Percentiles rank a stretch among this genome's conserved stretches.
phyloP scores from a whole-genome alignment of 768 basidiomycete species.

The Tricholoma bakamatsutake region DNA sequence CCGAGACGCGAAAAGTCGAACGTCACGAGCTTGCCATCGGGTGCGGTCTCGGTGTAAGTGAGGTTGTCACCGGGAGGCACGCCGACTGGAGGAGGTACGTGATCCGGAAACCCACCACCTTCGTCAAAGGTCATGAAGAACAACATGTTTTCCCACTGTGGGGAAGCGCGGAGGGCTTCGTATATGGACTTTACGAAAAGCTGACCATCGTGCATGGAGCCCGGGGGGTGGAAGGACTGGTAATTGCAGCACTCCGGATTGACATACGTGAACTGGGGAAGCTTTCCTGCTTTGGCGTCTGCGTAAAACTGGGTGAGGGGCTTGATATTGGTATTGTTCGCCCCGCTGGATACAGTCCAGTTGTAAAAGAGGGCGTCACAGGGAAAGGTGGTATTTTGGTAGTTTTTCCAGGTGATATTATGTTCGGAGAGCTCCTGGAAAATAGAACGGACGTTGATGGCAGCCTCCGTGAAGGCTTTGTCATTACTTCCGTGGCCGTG shows the following conservation, averaged over 20 bases:
- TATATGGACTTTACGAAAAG: conserved; percentile 24
- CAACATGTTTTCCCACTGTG: conserved; percentile 24
- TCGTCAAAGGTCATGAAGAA: conserved; percentile 28
- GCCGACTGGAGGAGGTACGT: conserved; percentile 25
- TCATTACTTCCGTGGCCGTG: conserved; percentile 25
- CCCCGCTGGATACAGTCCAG: conserved; percentile 16
- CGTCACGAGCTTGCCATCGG: conserved; percentile 17
- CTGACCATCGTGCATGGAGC: conserved; percentile 21
- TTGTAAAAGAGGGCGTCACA: conserved; percentile 19
- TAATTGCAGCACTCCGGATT: conserved; percentile 22
- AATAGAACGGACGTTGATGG: conserved; percentile 16
- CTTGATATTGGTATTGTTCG: conserved; percentile 13
- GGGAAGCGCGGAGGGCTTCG: conserved; percentile 23
- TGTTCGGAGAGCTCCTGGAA: conserved; percentile 21
- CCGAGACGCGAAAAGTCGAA: conserved; percentile 24
- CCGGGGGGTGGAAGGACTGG: conserved; percentile 21
- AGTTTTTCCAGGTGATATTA: conserved; percentile 22
- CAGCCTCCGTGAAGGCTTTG: conserved; percentile 12
- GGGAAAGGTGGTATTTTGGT: conserved; percentile 19
- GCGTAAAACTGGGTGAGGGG: conserved; percentile 24
- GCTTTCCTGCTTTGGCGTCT: conserved; percentile 19
- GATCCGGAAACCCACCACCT: conserved; percentile 27
- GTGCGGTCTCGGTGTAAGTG: conserved; percentile 22
- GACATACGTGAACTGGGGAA: conserved; percentile 24
- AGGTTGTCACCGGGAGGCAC: conserved; percentile 22